phyloP scores from a whole-genome alignment of 73 alveolate genomes.

The Paramecium pentaurelia region DNA sequence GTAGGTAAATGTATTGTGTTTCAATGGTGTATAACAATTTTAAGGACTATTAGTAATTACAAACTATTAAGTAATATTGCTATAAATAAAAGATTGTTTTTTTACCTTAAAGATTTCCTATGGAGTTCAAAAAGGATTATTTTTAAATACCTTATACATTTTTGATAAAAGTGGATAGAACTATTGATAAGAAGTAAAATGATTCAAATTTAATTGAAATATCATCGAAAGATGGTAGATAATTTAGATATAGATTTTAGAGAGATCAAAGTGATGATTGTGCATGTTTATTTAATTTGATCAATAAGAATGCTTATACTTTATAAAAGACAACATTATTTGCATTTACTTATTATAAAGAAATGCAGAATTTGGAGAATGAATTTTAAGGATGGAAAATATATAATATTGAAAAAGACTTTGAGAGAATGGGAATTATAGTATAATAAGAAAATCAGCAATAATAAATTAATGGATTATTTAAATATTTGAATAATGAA shows the following conservation, averaged over 20 bases:
- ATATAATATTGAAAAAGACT: background rate
- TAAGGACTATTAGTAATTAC: background rate
- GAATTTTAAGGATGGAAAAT: constrained; percentile 30
- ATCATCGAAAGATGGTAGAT: constrained; percentile 45
- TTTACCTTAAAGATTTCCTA: background rate
- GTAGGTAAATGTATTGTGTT: background rate
- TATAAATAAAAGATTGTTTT: background rate
- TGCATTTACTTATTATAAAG: background rate
- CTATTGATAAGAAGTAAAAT: background rate
- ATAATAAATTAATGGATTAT: background rate
- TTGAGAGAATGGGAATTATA: background rate
- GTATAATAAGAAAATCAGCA: background rate
- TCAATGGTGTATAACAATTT: background rate
- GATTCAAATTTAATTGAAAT: constrained; percentile 6
- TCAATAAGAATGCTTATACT: background rate
- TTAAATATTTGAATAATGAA: constrained; percentile 38
- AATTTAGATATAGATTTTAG: background rate
- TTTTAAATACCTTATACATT: constrained; percentile 9
- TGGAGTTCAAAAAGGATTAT: background rate
- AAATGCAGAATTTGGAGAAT: background rate
- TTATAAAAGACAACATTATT: background rate
- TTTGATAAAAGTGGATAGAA: constrained; percentile 10
- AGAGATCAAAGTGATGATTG: background rate
- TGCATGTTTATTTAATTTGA: background rate
- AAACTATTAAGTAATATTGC: background rate